These are phyloP conservation scores for Aspergillus intermedius DNA, from an alignment of 2,329 filamentous ascomycete genomes.

Conservation along the genomic window DNA sequence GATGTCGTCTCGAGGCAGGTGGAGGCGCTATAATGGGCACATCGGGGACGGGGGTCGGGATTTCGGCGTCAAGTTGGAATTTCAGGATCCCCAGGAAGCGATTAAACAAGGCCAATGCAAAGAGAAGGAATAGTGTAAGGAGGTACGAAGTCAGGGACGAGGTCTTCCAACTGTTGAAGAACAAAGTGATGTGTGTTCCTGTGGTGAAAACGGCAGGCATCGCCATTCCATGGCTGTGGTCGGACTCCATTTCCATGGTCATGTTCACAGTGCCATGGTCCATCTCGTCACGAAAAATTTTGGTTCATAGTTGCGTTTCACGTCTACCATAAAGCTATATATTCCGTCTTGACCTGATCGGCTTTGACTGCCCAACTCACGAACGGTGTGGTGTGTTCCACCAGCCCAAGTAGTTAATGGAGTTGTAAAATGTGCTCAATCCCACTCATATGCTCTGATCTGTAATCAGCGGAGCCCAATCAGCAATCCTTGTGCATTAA, in stretches of 20 bases:
- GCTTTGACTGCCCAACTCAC: background rate
- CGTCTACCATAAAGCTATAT: background rate
- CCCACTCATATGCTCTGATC: background rate
- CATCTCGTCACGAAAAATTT: background rate
- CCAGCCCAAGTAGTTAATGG: background rate
- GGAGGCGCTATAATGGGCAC: background rate
- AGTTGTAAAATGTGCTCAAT: background rate
- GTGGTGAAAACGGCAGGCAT: background rate
- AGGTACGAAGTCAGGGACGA: background rate
- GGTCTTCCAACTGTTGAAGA: background rate
- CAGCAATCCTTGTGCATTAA: background rate
- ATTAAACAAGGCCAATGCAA: background rate
- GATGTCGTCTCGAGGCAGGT: background rate
- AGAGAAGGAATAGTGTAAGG: background rate
- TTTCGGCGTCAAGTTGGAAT: background rate
- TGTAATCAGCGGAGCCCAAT: background rate
- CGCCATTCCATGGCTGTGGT: background rate
- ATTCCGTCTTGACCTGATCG: background rate
- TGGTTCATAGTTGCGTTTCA: background rate
- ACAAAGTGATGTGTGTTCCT: background rate
- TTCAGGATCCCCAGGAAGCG: background rate
- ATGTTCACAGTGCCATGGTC: background rate
- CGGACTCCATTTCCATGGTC: background rate
- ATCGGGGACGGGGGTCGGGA: background rate
- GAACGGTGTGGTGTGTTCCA: background rate